Base-by-base conservation (phyloP, 2,329 filamentous ascomycete species). In the Aplosporella prunicola region DNA sequence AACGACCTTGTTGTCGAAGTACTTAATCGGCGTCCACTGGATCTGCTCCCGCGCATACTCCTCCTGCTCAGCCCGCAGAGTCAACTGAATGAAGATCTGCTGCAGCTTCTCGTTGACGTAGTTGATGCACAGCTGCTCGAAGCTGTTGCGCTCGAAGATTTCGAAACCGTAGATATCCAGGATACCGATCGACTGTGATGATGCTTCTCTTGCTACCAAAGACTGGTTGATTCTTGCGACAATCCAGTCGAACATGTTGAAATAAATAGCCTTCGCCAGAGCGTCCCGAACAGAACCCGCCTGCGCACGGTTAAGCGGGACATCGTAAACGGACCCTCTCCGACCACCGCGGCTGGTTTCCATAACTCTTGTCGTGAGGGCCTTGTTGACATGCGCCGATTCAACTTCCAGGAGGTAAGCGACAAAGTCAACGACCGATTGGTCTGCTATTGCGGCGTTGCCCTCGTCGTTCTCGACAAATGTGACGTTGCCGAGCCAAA, bases 41-140 rank as follows among this genome's bases (percentile, higher is more conserved):
- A 98, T 98, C 68, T 96, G 80, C 61, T 98, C 91, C 32, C 84
- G 73, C 11, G 82, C 86, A 54, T 98, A 98, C 60, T 98, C 91
- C 50, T 98, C 91, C 64, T 98, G 91, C 60, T 98, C 91, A 0
- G 91, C 82, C 67, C 94, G 94, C 45, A 98, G 64, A 0, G 91
- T 98, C 50, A 98, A 69, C 61, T 98, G 91, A 49, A 98, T 98
- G 58, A 98, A 98, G 52, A 98, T 96, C 56, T 98, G 91, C 63
- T 98, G 91, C 41, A 98, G 76, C 60, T 95, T 98, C 61, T 98
- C 91, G 62, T 98, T 98, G 44, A 93, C 96, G 63, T 98, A 98
- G 63, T 98, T 98, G 72, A 98, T 98, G 67, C 91, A 98, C 5
- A 98, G 73, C 60, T 98, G 91, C 59, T 98, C 91, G 53, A 98